Conservation (phyloP, 805 yeast species). For the Candida mattraensis region DNA sequence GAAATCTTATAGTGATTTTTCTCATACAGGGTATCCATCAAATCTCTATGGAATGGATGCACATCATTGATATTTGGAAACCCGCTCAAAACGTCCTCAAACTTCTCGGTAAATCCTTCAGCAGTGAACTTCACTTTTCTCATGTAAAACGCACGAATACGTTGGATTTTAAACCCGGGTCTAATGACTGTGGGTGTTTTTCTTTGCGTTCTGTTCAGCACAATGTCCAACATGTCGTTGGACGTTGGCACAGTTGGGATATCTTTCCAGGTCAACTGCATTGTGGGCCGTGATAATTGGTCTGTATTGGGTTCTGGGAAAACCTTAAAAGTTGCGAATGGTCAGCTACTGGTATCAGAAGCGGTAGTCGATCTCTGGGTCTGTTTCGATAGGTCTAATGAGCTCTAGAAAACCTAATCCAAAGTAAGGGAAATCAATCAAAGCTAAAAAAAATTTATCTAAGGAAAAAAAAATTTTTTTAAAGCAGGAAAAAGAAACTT, state of each 20-base stretch:
- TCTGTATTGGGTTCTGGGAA: too few relatives aligned
- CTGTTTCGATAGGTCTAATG: too few relatives aligned
- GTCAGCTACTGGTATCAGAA: too few relatives aligned
- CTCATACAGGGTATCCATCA: slow-evolving; percentile 96
- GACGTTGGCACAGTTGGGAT: slow-evolving; percentile 92
- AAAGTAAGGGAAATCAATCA: too few relatives aligned
- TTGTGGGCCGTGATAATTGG: too few relatives aligned
- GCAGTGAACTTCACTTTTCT: slow-evolving; percentile 95
- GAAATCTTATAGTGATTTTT: slow-evolving; percentile 98
- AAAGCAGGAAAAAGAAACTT: too few relatives aligned
- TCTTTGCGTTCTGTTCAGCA: slow-evolving; percentile 95
- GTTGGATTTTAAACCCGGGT: slow-evolving; percentile 92
- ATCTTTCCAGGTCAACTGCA: slow-evolving; percentile 99
- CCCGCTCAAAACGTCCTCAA: slow-evolving; percentile 78
- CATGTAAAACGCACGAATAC: slow-evolving; percentile 97
- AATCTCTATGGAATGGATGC: slow-evolving; percentile 97
- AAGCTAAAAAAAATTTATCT: slow-evolving; percentile 4
- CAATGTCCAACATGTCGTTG: slow-evolving; percentile 93
- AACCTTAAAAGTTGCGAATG: too few relatives aligned
- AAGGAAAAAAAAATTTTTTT: slow-evolving; percentile 1
- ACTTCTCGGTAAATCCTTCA: slow-evolving; percentile 93
- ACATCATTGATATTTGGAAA: slow-evolving; percentile 97
- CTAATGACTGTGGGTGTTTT: slow-evolving; percentile 99
- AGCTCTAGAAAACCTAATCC: too few relatives aligned
- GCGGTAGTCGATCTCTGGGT: too few relatives aligned